Evolutionary conservation across 805 yeast genomes (phyloP), one percentile per base, ranked within the genome.

Genomic region (Pichia gijzeniarum): DNA sequence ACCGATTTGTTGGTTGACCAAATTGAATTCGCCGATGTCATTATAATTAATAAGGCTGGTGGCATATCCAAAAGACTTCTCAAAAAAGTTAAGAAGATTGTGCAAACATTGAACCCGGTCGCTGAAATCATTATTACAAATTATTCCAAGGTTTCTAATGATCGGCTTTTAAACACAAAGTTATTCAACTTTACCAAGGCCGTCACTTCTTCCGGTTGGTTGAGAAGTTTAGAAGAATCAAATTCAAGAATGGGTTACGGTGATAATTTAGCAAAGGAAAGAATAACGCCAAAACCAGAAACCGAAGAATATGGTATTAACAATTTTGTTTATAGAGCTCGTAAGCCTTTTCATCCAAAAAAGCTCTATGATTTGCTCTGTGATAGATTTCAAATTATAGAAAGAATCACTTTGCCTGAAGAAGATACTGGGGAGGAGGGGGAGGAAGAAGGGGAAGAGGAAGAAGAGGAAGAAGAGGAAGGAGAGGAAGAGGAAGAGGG

Each of bases 401-500:
- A 56, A 49, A 51, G 34, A 12, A 55, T 48, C n/a, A 58, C 51
- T n/a, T 5, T 35, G 4, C 43, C 47, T 6, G 62, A 51, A 16
- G 57, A 44, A 17, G 53, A 49, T 2, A 41, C 12, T 2, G 41
- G 22, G 8, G 41, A 35, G 3, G 13, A 31, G 1, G 38, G 17
- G 6, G 41, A 39, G 14, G 44, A 31, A 19, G 32, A 18, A 5
- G 38, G 21, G 7, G 27, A 28, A 12, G 35, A 35, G 5, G 22
- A 25, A 17, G 40, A 37, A 13, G 20, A 21, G 4, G 35, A 22
- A n/a, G 47, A 39, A 2, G 43, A 44, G 41, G 39, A 45, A 31
- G 50, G 44, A 32, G 37, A 43, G 5, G 25, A 41, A 37, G 53
- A 52, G 5, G 51, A 53, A 38, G 96, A 90, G 57, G 97, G 89